A percentile compares a stretch with the other conserved stretches of the same genome.
Conservation (phyloP, 1,139 yeast genomes). For the Yamadazyma kanchanaburiensis region DNA sequence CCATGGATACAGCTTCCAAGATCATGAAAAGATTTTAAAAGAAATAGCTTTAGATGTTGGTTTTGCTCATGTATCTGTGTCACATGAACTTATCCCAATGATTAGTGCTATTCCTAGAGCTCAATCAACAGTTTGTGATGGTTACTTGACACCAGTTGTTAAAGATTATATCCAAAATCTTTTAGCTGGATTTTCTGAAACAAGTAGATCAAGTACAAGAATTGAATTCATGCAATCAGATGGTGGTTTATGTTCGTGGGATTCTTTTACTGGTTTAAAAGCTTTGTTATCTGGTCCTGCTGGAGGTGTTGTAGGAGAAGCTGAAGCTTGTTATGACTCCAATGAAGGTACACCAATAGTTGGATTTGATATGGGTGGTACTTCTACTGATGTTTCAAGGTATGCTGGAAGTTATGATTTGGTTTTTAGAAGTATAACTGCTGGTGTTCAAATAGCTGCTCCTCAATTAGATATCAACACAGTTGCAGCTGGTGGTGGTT, state of each 20-base stretch:
- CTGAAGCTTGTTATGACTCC: slow-evolving; percentile 45
- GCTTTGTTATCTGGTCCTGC: slow-evolving; percentile 58
- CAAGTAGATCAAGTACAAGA: slow-evolving; percentile 17
- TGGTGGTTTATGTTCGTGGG: slow-evolving; percentile 50
- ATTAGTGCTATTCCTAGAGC: slow-evolving; percentile 68
- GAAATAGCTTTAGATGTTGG: slow-evolving; percentile 55
- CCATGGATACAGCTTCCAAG: slow-evolving; percentile 70
- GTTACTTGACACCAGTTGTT: slow-evolving; percentile 73
- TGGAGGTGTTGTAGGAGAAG: slow-evolving; percentile 59
- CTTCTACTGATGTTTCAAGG: slow-evolving; percentile 55
- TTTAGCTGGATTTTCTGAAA: slow-evolving; percentile 55
- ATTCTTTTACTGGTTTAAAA: slow-evolving; percentile 46
- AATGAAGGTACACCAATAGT: slow-evolving; percentile 39
- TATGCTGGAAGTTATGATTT: slow-evolving; percentile 43
- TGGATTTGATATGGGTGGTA: slow-evolving; percentile 63
- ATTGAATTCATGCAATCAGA: slow-evolving; percentile 58
- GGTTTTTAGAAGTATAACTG: slow-evolving; percentile 50
- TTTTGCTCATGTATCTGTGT: slow-evolving; percentile 53
- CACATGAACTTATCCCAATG: slow-evolving; percentile 69
- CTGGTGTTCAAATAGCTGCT: slow-evolving; percentile 51
- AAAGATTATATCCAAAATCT: slow-evolving; percentile 58
- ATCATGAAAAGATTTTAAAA: slow-evolving; percentile 61
- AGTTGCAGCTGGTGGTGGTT: slow-evolving; percentile 62
- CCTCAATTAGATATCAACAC: slow-evolving; percentile 58
- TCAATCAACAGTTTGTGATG: slow-evolving; percentile 72